phyloP scores from a whole-genome alignment of 441 rosid species.

The Gossypium schwendimanii region DNA sequence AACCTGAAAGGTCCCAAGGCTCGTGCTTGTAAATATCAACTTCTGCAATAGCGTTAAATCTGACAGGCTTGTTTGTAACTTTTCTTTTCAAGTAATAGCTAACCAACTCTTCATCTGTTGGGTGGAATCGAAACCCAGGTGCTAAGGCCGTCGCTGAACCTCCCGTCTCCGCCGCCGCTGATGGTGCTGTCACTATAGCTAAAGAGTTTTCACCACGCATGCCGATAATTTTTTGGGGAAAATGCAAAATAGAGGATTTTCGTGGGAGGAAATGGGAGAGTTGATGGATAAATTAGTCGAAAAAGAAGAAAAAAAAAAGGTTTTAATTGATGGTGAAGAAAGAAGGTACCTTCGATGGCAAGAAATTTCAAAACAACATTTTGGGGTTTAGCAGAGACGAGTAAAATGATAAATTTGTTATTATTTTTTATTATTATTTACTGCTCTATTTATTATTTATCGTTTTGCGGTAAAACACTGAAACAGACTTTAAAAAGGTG shows the following conservation, averaged over 20 bases:
- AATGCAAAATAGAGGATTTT: background rate
- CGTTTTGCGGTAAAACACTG: too few relatives aligned
- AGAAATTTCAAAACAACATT: background rate
- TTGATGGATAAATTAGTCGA: background rate
- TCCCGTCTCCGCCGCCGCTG: constrained; percentile 1
- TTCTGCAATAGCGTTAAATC: constrained; percentile 63
- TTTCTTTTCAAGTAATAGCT: constrained; percentile 78
- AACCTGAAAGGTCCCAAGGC: constrained; percentile 85
- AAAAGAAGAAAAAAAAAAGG: background rate
- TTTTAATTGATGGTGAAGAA: background rate
- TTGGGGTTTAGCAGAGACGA: background rate
- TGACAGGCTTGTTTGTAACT: constrained; percentile 56
- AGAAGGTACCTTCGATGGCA: constrained; percentile 1
- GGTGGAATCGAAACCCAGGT: constrained; percentile 89
- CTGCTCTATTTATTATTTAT: background rate
- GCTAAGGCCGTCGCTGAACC: constrained; percentile 51
- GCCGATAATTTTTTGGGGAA: background rate
- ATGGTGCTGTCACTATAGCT: constrained; percentile 9
- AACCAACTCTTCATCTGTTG: constrained; percentile 76
- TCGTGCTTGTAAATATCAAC: constrained; percentile 86
- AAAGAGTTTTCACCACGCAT: constrained; percentile 19
- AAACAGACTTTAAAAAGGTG: too few relatives aligned
- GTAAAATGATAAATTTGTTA: background rate
- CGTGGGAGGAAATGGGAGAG: background rate
- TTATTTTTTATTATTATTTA: background rate